Evolutionary conservation across 352 stramenopile genomes (phyloP), one percentile per base, ranked within the genome.

Genomic region (Phytophthora foliorum): DNA sequence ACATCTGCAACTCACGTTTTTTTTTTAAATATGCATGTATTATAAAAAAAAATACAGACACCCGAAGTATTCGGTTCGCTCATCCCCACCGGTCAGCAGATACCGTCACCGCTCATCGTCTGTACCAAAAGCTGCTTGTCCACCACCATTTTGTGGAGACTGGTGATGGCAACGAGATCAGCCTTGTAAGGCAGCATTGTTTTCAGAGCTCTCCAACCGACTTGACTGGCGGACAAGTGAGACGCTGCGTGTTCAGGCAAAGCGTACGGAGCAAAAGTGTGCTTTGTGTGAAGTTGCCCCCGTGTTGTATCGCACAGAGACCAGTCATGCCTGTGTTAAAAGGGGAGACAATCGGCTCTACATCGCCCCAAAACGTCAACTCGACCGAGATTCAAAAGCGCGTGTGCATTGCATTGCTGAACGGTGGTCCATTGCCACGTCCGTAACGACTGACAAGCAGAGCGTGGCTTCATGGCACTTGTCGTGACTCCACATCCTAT

Each of bases 271-370:
- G 34, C 50, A 31, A n/a, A 36, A n/a, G n/a, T n/a, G n/a, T n/a
- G n/a, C n/a, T n/a, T n/a, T n/a, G 13, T n/a, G 32, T 36, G 22
- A 60, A 62, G 57, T 61, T 65, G 66, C 10, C 31, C 38, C 60
- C 67, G 59, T 74, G 67, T 74, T 74, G 45, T 32, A 38, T n/a
- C 25, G 53, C 61, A 24, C 60, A 63, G 34, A 74, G 41, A 74
- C 46, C 39, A 32, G 48, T 31, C n/a, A 2, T 39, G 8, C 21
- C 45, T 58, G 65, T 64, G 65, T 67, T 65, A 67, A 65, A 67
- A 60, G 51, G 55, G 44, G 7, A 44, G 29, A 41, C 34, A 14
- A 17, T 39, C 11, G 8, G 31, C 34, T 39, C 27, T 56, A 22
- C 42, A 55, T 48, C 45, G 34, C 41, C 25, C 21, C n/a, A 25